These are phyloP conservation scores for Prunus yedoensis DNA, from an alignment of 331 rosid genomes.

Conservation along the genomic window DNA sequence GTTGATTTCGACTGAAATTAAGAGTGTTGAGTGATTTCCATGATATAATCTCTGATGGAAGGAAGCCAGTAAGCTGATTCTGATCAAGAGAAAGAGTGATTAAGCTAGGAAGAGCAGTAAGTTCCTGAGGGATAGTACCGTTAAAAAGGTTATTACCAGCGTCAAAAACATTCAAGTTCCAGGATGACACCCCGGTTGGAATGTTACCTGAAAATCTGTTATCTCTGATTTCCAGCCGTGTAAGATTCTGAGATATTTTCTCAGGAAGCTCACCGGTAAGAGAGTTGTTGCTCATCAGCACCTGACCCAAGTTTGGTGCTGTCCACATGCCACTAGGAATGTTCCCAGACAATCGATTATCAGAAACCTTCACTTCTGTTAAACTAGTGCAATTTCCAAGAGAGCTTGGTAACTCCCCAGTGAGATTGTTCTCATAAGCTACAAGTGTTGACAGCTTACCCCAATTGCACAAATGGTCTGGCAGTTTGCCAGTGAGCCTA, in stretches of 20 bases:
- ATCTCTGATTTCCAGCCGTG: conserved; percentile 44
- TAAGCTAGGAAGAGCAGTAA: conserved; percentile 50
- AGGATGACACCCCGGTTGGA: conserved; percentile 56
- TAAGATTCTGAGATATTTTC: conserved; percentile 38
- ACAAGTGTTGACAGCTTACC: conserved; percentile 44
- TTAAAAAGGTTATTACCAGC: conserved; percentile 61
- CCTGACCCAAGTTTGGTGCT: conserved; percentile 25
- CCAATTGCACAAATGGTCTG: conserved; percentile 54
- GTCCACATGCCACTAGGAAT: conserved; percentile 76
- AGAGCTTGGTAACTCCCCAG: conserved; percentile 64
- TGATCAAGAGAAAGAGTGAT: conserved; percentile 43
- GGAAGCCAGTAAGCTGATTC: conserved; percentile 50
- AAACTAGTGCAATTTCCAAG: conserved; percentile 63
- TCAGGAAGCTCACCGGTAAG: conserved; percentile 68
- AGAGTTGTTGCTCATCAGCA: conserved; percentile 43
- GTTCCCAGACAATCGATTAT: conserved; percentile 53
- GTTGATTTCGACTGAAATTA: conserved; percentile 49
- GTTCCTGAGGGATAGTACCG: conserved; percentile 59
- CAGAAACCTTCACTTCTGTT: conserved; percentile 20
- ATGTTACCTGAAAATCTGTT: conserved; percentile 66
- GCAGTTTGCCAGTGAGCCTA: conserved; percentile 52
- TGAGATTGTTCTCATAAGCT: conserved; percentile 45
- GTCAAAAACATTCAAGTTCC: conserved; percentile 45
- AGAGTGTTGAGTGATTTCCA: conserved; percentile 52
- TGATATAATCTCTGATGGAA: conserved; percentile 52